Percentiles rank a stretch among this genome's conserved stretches.
Evolutionary conservation across 2,329 filamentous ascomycete species (phyloP).

Genomic region (Penicillium sp.): DNA sequence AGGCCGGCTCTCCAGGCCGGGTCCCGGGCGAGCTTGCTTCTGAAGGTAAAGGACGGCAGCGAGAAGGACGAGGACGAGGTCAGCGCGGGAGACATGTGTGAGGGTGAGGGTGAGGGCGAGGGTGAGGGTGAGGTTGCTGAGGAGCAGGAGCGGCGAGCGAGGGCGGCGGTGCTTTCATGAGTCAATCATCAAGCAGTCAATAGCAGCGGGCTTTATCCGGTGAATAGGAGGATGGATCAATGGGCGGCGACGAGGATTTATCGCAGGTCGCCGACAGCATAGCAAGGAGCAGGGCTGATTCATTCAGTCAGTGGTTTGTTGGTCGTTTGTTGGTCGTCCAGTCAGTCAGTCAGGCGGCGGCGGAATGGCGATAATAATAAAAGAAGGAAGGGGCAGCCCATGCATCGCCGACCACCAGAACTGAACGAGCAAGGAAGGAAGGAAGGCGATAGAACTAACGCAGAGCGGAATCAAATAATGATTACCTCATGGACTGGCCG

Average conservation of each 20-base stretch:
- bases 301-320: no score
- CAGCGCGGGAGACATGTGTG: constrained; percentile 33
- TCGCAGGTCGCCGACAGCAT: no score
- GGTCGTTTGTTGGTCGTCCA: no score
- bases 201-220: no score
- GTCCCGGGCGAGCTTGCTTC: constrained; percentile 12
- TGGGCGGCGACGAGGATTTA: no score
- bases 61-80: constrained; percentile 24
- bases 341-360: no score
- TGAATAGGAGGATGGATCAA: constrained; percentile 25
- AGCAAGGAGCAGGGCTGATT: no score
- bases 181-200: no score
- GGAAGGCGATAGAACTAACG: neutral
- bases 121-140: constrained; percentile 14
- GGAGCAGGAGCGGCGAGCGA: constrained; percentile 16
- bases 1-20: constrained; percentile 36
- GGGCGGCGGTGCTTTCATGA: constrained; percentile 13
- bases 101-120: constrained; percentile 11
- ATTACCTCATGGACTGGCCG: constrained; percentile 6
- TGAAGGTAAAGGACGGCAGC: constrained; percentile 19
- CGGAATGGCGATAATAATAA: constrained; percentile 33
- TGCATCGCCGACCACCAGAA: constrained; percentile 11
- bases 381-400: constrained; percentile 23
- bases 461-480: no score
- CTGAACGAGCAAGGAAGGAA: neutral